Conservation (phyloP, 208 protist species). For the Acanthamoeba triangularis region DNA sequence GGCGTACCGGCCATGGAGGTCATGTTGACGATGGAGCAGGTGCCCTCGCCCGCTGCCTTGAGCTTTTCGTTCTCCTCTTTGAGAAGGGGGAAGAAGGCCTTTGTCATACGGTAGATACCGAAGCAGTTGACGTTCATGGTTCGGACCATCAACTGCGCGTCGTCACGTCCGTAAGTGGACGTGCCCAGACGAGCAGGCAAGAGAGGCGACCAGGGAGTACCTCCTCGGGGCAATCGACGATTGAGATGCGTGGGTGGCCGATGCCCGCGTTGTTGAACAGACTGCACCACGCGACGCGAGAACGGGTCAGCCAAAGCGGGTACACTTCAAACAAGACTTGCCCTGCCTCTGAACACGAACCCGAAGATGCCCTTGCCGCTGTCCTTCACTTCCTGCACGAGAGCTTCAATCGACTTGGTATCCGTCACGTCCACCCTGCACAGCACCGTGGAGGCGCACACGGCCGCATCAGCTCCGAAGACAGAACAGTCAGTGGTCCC, state of each 20-base stretch:
- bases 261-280: conserved; percentile 56
- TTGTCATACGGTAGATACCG: conserved; percentile 19
- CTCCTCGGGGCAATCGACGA: neutral
- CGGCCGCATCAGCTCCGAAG: neutral
- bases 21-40: conserved; percentile 55
- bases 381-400: neutral
- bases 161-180: neutral
- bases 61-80: conserved; percentile 24
- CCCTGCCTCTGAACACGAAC: too few relatives aligned
- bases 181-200: neutral
- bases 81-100: conserved; percentile 14
- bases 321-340: too few relatives aligned
- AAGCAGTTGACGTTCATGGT: conserved; percentile 51
- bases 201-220: neutral
- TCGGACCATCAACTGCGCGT: neutral
- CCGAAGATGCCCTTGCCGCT: conserved; percentile 34
- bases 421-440: conserved; percentile 28
- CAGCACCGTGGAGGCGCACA: neutral
- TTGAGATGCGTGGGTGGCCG: neutral
- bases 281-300: neutral
- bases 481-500: neutral
- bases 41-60: conserved; percentile 8
- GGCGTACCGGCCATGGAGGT: conserved; percentile 54
- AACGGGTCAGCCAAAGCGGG: neutral
- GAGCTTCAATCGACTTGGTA: neutral